A percentile compares a stretch with the other conserved stretches of the same genome.
These are phyloP conservation scores for Claviceps lovelessii DNA, from an alignment of 2,329 filamentous ascomycete species.

Conservation along the genomic window DNA sequence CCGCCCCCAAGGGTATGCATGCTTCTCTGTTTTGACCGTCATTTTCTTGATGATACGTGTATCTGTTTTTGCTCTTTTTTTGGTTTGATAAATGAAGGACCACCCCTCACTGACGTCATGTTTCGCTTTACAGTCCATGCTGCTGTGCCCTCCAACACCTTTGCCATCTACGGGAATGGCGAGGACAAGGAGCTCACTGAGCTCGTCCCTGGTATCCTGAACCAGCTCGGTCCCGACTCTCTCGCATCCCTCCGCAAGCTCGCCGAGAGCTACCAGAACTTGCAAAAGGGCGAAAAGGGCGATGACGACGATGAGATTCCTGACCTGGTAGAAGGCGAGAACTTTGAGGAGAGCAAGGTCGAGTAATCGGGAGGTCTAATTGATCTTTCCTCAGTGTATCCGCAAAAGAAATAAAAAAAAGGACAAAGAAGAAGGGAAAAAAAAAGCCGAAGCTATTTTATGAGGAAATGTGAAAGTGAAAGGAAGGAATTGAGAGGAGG, in stretches of 20 bases:
- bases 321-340: conserved; percentile 90
- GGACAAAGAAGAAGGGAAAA: neutral
- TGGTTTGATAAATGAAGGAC: no score
- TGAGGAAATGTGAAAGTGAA: conserved; percentile 3
- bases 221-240: conserved; percentile 97
- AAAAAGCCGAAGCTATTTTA: neutral
- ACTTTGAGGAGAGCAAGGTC: conserved; percentile 86
- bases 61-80: neutral
- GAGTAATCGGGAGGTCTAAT: conserved; percentile 44
- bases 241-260: conserved; percentile 95
- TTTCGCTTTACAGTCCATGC: conserved; percentile 59
- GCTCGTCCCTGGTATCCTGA: conserved; percentile 96
- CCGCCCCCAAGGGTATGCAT: conserved; percentile 80
- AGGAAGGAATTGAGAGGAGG: neutral
- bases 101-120: neutral
- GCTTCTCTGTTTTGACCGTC: neutral
- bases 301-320: conserved; percentile 93
- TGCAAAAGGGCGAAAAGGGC: conserved; percentile 85
- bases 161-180: conserved; percentile 96
- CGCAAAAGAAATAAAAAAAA: neutral
- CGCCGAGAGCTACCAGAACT: conserved; percentile 97
- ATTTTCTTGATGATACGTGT: neutral
- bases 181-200: conserved; percentile 99
- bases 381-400: conserved; percentile 1
- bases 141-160: conserved; percentile 94